phyloP scores from a whole-genome alignment of 176 grass and related monocot genomes.

The Triticum monococcum region DNA sequence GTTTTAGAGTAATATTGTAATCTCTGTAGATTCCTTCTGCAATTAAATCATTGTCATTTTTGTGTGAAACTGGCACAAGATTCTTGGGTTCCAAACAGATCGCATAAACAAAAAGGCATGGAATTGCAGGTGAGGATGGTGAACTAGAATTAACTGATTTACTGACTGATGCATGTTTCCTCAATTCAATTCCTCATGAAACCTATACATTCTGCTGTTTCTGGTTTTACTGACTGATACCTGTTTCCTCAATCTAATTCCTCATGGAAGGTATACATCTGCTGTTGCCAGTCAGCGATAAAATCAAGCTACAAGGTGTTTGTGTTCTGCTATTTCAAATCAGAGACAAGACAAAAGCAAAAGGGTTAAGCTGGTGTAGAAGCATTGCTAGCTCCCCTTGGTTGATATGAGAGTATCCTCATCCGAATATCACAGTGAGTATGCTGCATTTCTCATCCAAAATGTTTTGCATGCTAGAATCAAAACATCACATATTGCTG shows the following conservation, averaged over 20 bases:
- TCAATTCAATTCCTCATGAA: neutral
- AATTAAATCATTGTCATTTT: neutral
- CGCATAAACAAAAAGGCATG: neutral
- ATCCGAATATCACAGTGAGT: neutral
- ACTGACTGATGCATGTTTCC: neutral
- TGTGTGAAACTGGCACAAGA: neutral
- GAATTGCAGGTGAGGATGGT: neutral
- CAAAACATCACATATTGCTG: constrained; percentile 16
- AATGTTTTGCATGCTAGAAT: constrained; percentile 18
- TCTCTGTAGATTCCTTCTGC: neutral
- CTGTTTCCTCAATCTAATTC: neutral
- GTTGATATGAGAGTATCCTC: neutral
- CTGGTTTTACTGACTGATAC: neutral
- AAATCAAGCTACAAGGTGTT: neutral
- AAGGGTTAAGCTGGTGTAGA: neutral
- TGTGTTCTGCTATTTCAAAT: constrained; percentile 1
- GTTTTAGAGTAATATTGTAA: neutral
- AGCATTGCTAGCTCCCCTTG: neutral
- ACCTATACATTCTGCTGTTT: neutral
- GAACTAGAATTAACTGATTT: neutral
- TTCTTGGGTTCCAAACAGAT: neutral
- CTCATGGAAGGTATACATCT: neutral
- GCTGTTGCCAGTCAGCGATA: neutral
- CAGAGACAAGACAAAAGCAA: neutral
- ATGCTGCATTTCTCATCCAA: neutral